phyloP scores from a whole-genome alignment of 306 rosid genomes.

The Ammopiptanthus mongolicus region DNA sequence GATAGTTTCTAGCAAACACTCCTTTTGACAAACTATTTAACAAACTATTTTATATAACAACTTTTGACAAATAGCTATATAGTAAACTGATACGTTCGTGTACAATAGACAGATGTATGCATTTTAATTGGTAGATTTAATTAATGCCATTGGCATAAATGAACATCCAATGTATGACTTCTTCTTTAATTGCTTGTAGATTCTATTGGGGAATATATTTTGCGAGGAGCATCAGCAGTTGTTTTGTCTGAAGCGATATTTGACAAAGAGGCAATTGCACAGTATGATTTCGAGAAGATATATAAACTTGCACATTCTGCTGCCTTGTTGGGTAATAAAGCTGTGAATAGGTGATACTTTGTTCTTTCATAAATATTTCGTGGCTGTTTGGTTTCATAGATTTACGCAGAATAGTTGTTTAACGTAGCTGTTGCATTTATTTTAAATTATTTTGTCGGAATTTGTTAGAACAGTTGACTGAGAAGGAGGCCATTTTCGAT shows the following conservation, averaged over 20 bases:
- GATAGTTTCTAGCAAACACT: neutral
- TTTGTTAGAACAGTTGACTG: neutral
- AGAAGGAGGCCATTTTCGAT: neutral
- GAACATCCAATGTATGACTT: neutral
- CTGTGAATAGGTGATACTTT: conserved; percentile 43
- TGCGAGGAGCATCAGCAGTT: conserved; percentile 69
- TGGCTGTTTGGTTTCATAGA: neutral
- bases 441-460: neutral
- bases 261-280: conserved; percentile 55
- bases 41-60: neutral
- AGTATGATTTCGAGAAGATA: conserved; percentile 47
- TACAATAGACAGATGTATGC: neutral
- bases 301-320: conserved; percentile 61
- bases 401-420: neutral
- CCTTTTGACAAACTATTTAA: neutral
- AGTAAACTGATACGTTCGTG: neutral
- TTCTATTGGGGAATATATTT: conserved; percentile 57
- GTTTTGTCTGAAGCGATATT: conserved; percentile 89
- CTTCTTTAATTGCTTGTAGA: conserved; percentile 38
- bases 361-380: neutral
- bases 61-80: neutral
- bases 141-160: neutral
- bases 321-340: conserved; percentile 49
- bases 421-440: neutral
- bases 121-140: neutral